Conservation (phyloP, 148 eudicot genomes). For the Chenopodium suecicum region DNA sequence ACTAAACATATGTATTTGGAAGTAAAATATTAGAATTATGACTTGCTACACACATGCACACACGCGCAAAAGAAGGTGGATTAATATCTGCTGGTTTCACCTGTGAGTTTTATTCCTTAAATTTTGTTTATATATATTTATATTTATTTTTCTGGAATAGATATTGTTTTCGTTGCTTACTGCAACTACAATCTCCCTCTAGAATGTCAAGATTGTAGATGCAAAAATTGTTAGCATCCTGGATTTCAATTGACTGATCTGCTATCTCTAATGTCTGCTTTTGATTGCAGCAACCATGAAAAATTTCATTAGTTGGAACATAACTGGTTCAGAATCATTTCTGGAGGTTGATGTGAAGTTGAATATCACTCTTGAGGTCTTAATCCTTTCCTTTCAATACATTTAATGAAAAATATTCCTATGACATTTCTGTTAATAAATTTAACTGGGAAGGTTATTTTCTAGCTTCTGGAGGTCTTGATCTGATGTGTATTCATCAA, state of each 20-base stretch:
- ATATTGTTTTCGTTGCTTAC: neutral
- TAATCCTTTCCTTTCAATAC: constrained; percentile 21
- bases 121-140: neutral
- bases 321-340: constrained; percentile 47
- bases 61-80: neutral
- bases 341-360: constrained; percentile 73
- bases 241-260: neutral
- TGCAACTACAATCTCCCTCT: neutral
- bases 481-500: neutral
- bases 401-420: neutral
- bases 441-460: neutral
- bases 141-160: too few relatives aligned
- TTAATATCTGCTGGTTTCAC: neutral
- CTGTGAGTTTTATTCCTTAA: neutral
- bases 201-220: neutral
- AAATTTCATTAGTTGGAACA: constrained; percentile 68
- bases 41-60: neutral
- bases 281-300: constrained; percentile 75
- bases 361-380: constrained; percentile 72
- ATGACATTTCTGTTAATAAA: neutral
- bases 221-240: neutral
- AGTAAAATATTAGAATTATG: neutral
- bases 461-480: neutral
- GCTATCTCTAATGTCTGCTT: constrained; percentile 9
- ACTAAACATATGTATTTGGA: neutral